Base-by-base conservation (phyloP, 2,329 filamentous ascomycete genomes). In the Aureobasidium leucospermi region DNA sequence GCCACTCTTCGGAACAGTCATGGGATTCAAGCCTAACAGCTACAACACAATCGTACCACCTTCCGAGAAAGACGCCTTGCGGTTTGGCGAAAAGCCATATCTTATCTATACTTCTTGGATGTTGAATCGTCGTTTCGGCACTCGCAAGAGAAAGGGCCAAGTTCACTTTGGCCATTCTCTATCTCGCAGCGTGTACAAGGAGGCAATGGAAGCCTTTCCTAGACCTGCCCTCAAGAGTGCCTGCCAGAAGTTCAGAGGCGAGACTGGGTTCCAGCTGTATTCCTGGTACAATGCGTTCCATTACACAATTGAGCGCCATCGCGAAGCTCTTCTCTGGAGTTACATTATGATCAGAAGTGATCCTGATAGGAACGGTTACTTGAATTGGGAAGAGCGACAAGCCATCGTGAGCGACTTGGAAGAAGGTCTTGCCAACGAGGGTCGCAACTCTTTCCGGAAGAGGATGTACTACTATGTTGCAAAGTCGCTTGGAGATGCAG, bases 51-150 rank as follows among this genome's bases (percentile, higher is more conserved):
- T 67, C 13, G 62, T 69, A 16, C 68, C 71, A 13, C 74, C 74
- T 6, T 71, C 70, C 1, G 63, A 68, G 39, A 64, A 64, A 45
- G 68, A 70, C 46, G 67, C 67, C n/a, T 62, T 66, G 13, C 65
- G 68, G 1, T 77, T 77, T 60, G 75, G 75, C 42, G 75, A 77
- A 63, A 76, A 76, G 64, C 75, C 75, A 1, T 76, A 74, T 60
- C 67, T 75, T 7, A 75, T 76, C 57, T 77, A 77, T 65, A 76
- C 74, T 0, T 76, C 75, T 0, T 77, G 74, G 68, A 68, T 77
- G 15, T 65, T 77, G 8, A 77, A 77, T 61, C 70, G 73, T n/a
- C 67, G 75, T 2, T 77, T 77, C 61, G 75, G 75, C n/a, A 67
- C 72, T 15, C 73, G 75, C n/a, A 72, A 75, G 59, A 72, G 75